Conservation (phyloP, 2,329 filamentous ascomycete genomes). For the Trichophyton schoenleinii region DNA sequence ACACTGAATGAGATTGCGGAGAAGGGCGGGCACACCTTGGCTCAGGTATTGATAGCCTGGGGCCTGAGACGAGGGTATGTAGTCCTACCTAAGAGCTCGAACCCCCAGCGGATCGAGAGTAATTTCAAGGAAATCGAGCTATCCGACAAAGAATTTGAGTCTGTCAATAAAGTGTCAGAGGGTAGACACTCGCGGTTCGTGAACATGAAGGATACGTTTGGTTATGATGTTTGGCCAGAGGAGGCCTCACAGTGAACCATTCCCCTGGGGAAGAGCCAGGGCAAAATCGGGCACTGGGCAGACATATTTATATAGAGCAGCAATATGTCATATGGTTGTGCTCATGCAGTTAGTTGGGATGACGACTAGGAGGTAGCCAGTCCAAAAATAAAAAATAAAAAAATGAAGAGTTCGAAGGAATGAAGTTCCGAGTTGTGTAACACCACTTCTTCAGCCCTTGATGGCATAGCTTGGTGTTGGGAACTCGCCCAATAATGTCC, state of each 20-base stretch:
- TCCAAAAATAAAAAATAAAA: too few relatives aligned
- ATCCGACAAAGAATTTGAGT: conserved; percentile 44
- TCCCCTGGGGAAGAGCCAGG: too few relatives aligned
- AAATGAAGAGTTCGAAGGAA: too few relatives aligned
- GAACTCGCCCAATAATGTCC: too few relatives aligned
- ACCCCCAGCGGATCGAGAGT: conserved; percentile 52
- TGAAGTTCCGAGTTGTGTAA: too few relatives aligned
- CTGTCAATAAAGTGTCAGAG: conserved; percentile 51
- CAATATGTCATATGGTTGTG: too few relatives aligned
- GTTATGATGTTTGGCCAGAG: conserved; percentile 57
- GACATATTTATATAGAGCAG: not conserved
- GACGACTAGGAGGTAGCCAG: too few relatives aligned
- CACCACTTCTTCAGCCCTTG: too few relatives aligned
- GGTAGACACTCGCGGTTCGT: conserved; percentile 59
- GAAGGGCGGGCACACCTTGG: conserved; percentile 46
- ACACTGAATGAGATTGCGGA: conserved; percentile 47
- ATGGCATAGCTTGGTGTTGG: too few relatives aligned
- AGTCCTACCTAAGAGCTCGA: conserved; percentile 59
- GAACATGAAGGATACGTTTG: conserved; percentile 73
- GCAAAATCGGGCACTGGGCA: not conserved
- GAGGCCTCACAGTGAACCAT: conserved; percentile 26
- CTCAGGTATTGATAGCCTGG: conserved; percentile 53
- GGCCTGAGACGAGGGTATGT: conserved; percentile 53
- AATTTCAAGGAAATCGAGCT: conserved; percentile 54
- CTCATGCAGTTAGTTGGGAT: too few relatives aligned